These are phyloP conservation scores for Penicillium concentricum DNA, from an alignment of 2,329 filamentous ascomycete genomes.

Conservation along the genomic window DNA sequence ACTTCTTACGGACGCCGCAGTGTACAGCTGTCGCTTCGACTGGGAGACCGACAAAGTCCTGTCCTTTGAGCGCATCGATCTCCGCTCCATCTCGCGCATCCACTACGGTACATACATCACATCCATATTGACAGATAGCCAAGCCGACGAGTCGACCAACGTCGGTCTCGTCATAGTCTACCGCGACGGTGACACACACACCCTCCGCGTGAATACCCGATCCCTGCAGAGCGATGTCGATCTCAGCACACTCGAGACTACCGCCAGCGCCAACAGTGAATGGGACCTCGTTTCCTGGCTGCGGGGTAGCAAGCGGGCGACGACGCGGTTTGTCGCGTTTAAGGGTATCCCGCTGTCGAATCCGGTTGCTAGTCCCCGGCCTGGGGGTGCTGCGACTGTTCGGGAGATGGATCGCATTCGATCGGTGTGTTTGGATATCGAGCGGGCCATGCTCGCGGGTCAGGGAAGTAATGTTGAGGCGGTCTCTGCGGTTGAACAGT, in stretches of 20 bases:
- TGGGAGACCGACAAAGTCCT: constrained; percentile 94
- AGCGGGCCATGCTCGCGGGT: constrained; percentile 60
- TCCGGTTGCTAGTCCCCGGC: constrained; percentile 23
- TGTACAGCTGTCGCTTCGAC: constrained; percentile 90
- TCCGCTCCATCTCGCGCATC: constrained; percentile 70
- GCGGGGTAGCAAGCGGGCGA: constrained; percentile 28
- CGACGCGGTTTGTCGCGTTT: constrained; percentile 43
- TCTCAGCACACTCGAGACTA: constrained; percentile 32
- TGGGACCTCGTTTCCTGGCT: constrained; percentile 47
- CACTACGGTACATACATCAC: constrained; percentile 87
- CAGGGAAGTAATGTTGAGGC: constrained; percentile 42
- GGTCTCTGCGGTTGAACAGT: constrained; percentile 50
- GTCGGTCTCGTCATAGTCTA: constrained; percentile 82
- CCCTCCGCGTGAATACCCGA: constrained; percentile 79
- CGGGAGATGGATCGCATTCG: constrained; percentile 56
- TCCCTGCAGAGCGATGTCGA: constrained; percentile 64
- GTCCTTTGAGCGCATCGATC: constrained; percentile 81
- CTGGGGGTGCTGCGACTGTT: constrained; percentile 23
- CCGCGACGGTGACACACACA: constrained; percentile 66
- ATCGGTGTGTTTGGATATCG: constrained; percentile 73
- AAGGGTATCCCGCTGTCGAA: constrained; percentile 43
- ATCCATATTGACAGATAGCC: constrained; percentile 73
- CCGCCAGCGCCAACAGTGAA: constrained; percentile 32
- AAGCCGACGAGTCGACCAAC: constrained; percentile 76
- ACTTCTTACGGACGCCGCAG: constrained; percentile 75